Evolutionary conservation across 2,329 filamentous ascomycete genomes (phyloP).

Genomic region (Penicillium palitans): DNA sequence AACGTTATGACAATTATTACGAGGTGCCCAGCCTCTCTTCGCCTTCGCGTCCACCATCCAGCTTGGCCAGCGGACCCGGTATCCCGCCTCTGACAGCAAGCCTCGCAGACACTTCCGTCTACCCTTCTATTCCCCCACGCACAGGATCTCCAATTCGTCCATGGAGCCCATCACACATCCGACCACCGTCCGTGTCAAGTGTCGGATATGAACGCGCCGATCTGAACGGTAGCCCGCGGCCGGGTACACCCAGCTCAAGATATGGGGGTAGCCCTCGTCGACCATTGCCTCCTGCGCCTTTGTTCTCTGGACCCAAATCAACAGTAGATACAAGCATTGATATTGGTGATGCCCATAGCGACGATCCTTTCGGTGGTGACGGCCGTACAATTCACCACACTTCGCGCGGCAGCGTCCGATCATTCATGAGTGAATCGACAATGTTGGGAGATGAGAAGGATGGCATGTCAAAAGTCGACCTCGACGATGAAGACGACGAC

Average conservation of each 20-base stretch:
- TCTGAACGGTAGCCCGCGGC: conserved; percentile 83
- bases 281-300: conserved; percentile 82
- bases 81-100: conserved; percentile 43
- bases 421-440: conserved; percentile 62
- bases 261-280: conserved; percentile 86
- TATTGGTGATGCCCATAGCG: conserved; percentile 62
- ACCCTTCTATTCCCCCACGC: conserved; percentile 36
- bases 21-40: conserved; percentile 29
- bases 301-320: conserved; percentile 65
- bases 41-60: conserved; percentile 44
- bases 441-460: conserved; percentile 56
- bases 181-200: conserved; percentile 62
- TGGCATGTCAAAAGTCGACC: conserved; percentile 42
- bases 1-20: conserved; percentile 29
- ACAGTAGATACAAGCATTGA: conserved; percentile 47
- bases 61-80: conserved; percentile 43
- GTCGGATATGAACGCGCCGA: conserved; percentile 82
- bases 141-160: conserved; percentile 49
- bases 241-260: conserved; percentile 83
- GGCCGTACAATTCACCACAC: conserved; percentile 48
- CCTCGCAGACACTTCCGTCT: conserved; percentile 37
- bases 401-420: conserved; percentile 58
- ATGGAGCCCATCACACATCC: conserved; percentile 66
- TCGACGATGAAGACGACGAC: conserved; percentile 48
- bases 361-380: conserved; percentile 69